Base-by-base conservation (phyloP, 2,329 filamentous ascomycete species). In the Pyricularia pennisetigena region DNA sequence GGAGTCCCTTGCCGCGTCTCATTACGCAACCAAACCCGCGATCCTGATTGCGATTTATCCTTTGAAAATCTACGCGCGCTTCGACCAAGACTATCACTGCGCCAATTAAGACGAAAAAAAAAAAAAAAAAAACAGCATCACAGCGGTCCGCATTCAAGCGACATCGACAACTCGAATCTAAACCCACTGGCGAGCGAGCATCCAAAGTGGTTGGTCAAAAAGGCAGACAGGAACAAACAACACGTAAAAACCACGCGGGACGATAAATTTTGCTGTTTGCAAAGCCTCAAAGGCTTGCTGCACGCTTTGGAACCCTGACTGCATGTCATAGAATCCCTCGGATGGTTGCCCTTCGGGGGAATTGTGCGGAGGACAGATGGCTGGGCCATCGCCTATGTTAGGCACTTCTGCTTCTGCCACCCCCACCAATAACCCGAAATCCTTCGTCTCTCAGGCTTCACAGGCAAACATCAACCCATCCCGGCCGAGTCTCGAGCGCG, bases 321-420 rank as follows among this genome's bases (percentile, higher is more conserved):
- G 66, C 57, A 67, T 67, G 66, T 28, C 30, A 67, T 61, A 49
- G 23, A 30, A 64, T 16, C 61, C 26, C 28, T 68, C 67, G 67
- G 62, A 66, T 68, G 67, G 65, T 54, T 41, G 54, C 41, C 63
- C 63, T 26, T 64, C 63, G 49, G 67, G 67, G 63, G 63, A 65
- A 32, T 41, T 29, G 63, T 69, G 74, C 71, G 73, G 74, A 75
- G 72, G 76, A 73, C 73, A 74, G 72, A 77, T 78, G 77, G 76
- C 76, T 66, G 75, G 76, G 69, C 75, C 74, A 69, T 71, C 75
- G 71, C 73, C 80, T 77, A 84, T 84, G 80, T 79, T 85, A 78
- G 82, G 82, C 77, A 79, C 82, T 75, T 84, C 83, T 71, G 80
- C 82, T 75, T 84, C 83, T 71, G 80, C 81, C 72, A 84, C 82